Evolutionary conservation across 1,139 yeast species (phyloP), one percentile per base, ranked within the genome.

Genomic region (Yamadazyma aaseri): DNA sequence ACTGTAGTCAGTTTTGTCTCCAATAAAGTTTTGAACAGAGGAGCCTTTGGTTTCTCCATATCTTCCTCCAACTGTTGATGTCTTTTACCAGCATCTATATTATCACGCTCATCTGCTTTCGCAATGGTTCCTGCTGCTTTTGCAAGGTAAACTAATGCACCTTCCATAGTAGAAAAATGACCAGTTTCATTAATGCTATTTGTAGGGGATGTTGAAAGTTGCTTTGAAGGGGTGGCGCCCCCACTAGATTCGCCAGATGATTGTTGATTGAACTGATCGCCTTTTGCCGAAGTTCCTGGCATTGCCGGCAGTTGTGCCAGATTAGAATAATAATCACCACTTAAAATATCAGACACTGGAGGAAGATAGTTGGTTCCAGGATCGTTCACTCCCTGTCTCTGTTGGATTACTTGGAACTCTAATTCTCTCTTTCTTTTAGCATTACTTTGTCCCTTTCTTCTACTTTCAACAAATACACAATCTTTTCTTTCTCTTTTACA

Each of bases 401-500:
- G 24, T 8, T 22, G 12, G 7, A 8, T 22, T 22, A 7, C n/a
- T n/a, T n/a, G n/a, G n/a, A n/a, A 15, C 22, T 18, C 33, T n/a
- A 13, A 17, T 17, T 24, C 23, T 7, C 37, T 55, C 37, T 53
- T 55, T 20, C 53, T 43, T 41, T 51, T 57, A 8, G 48, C 79
- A 12, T 60, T 62, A 14, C 61, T 59, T 17, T 68, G 59, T 1
- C 81, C 82, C 2, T 86, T 84, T 34, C 86, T 58, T 40, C 70
- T 66, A 24, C 79, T 66, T 34, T 79, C 84, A 4, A 82, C 82
- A 58, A 89, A 84, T 16, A 81, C 79, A 60, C 97, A 89, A 47
- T 82, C 87, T 48, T 76, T 76, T 14, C 94, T 67, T 51, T 89
- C 96, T 33, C 96, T 68, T 41, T 75, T 71, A 51, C 97, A 89